These are phyloP conservation scores for Ceratocystis lukuohia DNA, from an alignment of 2,329 filamentous ascomycete species.

Conservation along the genomic window DNA sequence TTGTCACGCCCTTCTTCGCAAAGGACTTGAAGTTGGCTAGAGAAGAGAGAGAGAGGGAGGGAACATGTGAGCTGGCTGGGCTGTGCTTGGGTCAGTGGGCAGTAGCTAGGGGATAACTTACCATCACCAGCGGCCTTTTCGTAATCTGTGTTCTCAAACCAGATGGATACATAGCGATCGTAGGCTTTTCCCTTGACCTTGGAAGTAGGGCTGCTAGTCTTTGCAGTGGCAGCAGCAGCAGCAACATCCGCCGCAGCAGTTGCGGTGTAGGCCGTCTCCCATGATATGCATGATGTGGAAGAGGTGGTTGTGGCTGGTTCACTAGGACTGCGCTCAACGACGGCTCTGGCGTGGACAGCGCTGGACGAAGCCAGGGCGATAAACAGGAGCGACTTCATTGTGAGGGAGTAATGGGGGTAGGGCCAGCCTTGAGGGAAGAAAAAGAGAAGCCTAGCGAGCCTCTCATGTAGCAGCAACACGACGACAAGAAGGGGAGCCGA, in stretches of 20 bases:
- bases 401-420: not conserved
- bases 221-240: constrained; percentile 32
- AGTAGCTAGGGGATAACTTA: constrained; percentile 25
- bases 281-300: not conserved
- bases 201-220: constrained; percentile 46
- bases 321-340: no score
- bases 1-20: constrained; percentile 25
- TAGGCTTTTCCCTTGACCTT: constrained; percentile 58
- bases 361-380: constrained; percentile 14
- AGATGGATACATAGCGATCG: constrained; percentile 58
- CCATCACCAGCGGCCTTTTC: constrained; percentile 49
- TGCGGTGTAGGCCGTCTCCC: constrained; percentile 2
- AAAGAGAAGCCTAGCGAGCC: not conserved
- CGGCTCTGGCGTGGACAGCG: constrained; percentile 11
- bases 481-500: no score
- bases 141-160: constrained; percentile 65
- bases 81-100: not conserved
- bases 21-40: constrained; percentile 25
- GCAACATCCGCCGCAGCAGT: constrained; percentile 5
- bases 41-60: not conserved
- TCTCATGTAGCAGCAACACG: not conserved
- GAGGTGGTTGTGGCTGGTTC: constrained; percentile 4
- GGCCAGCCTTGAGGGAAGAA: not conserved
- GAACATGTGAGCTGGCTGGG: not conserved
- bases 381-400: not conserved